Percentiles rank a stretch among this genome's conserved stretches.
These are phyloP conservation scores for Trichoderma sp. DNA, from an alignment of 2,329 filamentous ascomycete genomes.

Conservation along the genomic window DNA sequence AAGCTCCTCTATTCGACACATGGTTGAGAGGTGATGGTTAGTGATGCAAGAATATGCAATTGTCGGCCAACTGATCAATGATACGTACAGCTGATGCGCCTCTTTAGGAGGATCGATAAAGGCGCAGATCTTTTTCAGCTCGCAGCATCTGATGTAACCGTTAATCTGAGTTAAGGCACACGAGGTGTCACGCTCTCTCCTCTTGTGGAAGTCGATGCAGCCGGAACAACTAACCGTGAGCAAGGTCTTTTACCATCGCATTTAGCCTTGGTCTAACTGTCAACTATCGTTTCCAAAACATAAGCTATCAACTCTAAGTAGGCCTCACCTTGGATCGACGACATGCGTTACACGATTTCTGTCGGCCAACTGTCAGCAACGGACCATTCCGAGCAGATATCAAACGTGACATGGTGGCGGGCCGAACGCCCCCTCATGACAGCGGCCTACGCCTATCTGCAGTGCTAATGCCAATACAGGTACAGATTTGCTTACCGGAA, in stretches of 20 bases:
- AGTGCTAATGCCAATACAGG: neutral
- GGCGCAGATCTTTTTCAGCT: constrained; percentile 27
- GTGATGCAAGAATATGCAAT: neutral
- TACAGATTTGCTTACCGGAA: constrained; percentile 24
- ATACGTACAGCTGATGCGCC: constrained; percentile 26
- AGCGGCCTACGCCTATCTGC: neutral
- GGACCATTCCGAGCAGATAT: neutral
- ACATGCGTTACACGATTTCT: constrained; percentile 33
- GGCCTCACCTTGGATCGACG: constrained; percentile 30
- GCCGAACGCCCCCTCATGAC: neutral
- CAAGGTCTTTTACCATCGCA: constrained; percentile 32
- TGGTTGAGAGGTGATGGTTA: neutral
- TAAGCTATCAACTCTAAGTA: neutral
- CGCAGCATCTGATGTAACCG: constrained; percentile 25
- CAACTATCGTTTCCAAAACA: neutral
- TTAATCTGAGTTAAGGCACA: constrained; percentile 5
- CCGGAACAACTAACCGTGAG: constrained; percentile 26
- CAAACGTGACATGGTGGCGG: constrained; percentile 8
- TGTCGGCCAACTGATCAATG: neutral
- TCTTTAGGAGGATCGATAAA: constrained; percentile 30
- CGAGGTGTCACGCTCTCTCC: neutral
- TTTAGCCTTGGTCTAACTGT: constrained; percentile 23
- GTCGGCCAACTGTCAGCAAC: neutral
- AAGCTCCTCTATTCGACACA: constrained; percentile 27
- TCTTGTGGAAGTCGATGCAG: neutral